Conservation (phyloP, 2,329 filamentous ascomycete species). For the Helicocarpus griseus region DNA sequence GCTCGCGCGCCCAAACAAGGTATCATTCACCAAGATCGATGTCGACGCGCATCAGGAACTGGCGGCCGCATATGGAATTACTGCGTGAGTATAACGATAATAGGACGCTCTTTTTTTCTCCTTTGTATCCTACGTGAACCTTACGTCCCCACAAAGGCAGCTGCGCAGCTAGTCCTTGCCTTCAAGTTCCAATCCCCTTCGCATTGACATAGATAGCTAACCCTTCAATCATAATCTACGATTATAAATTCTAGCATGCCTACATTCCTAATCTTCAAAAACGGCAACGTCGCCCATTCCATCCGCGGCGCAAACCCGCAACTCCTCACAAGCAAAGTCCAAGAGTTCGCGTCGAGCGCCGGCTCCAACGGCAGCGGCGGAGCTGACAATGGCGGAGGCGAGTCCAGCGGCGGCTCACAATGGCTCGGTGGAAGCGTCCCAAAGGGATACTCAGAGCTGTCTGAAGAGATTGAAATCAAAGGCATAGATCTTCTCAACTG, state of each 20-base stretch:
- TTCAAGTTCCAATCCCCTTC: not conserved
- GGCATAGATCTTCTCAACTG: constrained; percentile 82
- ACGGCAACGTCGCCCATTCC: constrained; percentile 56
- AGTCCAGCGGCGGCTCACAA: constrained; percentile 29
- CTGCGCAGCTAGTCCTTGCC: not conserved
- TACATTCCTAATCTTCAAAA: constrained; percentile 83
- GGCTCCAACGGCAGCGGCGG: constrained; percentile 43
- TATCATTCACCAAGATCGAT: constrained; percentile 84
- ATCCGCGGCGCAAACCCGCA: constrained; percentile 64
- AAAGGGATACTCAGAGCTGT: constrained; percentile 74
- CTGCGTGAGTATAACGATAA: constrained; percentile 40
- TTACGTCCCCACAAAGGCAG: not conserved
- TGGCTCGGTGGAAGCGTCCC: constrained; percentile 73
- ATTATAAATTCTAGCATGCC: constrained; percentile 56
- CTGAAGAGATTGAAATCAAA: constrained; percentile 66
- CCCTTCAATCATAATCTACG: not conserved
- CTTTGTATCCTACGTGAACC: not conserved
- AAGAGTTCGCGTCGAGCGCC: constrained; percentile 47
- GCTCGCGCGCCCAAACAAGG: constrained; percentile 59
- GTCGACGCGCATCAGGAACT: constrained; percentile 67
- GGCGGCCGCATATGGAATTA: constrained; percentile 61
- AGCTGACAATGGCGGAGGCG: constrained; percentile 31
- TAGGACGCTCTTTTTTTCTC: too few relatives aligned
- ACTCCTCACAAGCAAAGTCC: constrained; percentile 60
- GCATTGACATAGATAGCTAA: not conserved